phyloP scores from a whole-genome alignment of 805 yeast genomes.

The Naumovozyma baii region DNA sequence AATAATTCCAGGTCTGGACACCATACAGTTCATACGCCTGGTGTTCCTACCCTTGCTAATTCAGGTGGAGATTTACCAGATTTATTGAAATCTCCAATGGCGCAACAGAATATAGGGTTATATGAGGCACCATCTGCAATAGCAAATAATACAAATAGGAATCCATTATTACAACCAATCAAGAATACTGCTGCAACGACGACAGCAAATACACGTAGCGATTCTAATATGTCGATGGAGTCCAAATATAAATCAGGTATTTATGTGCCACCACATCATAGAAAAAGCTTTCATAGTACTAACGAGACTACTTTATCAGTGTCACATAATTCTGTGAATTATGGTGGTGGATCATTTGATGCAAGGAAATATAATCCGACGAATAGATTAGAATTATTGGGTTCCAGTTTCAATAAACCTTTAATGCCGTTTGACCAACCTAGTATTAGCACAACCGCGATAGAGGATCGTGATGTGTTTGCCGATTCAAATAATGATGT shows the following conservation, averaged over 20 bases:
- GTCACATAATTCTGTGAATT: slow-evolving; percentile 14
- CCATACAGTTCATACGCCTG: slow-evolving; percentile 1
- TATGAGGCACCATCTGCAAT: neutral
- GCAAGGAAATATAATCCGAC: neutral
- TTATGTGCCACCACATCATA: slow-evolving; percentile 48
- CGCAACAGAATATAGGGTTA: slow-evolving; percentile 1
- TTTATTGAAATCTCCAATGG: slow-evolving; percentile 23
- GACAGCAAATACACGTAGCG: too few relatives aligned
- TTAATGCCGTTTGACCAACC: slow-evolving; percentile 14
- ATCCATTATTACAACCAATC: neutral
- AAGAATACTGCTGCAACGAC: neutral
- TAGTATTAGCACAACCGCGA: slow-evolving; percentile 19
- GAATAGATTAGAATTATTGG: neutral
- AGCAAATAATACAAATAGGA: neutral
- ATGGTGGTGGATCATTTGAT: slow-evolving; percentile 1
- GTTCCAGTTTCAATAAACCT: slow-evolving; percentile 5
- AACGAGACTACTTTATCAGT: slow-evolving; percentile 21
- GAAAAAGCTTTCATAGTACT: slow-evolving; percentile 27
- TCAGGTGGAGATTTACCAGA: slow-evolving; percentile 21
- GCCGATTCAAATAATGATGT: slow-evolving; percentile 24
- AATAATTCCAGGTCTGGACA: slow-evolving; percentile 1
- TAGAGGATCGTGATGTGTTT: slow-evolving; percentile 24
- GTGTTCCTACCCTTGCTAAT: neutral
- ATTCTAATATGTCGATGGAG: too few relatives aligned
- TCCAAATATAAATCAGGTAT: slow-evolving; percentile 20